These are phyloP conservation scores for Puya raimondii DNA, from an alignment of 176 grass and related monocot species.

Conservation along the genomic window DNA sequence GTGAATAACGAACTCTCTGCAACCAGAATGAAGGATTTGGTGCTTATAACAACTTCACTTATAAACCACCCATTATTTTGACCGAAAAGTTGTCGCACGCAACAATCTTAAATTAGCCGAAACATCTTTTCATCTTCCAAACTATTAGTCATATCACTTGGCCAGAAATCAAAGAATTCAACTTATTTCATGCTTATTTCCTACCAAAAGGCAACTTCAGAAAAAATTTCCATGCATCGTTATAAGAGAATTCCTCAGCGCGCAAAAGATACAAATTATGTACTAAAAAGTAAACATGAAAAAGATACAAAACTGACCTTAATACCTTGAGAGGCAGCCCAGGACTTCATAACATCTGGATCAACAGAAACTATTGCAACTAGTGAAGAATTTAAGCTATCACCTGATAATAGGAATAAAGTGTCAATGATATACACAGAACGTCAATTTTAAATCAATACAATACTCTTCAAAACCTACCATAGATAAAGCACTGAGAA, in stretches of 20 bases:
- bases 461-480: slow-evolving; percentile 29
- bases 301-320: slow-evolving; percentile 34
- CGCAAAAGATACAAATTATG: not conserved
- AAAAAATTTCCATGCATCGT: not conserved
- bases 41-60: too few relatives aligned
- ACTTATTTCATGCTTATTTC: not conserved
- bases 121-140: not conserved
- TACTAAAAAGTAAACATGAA: slow-evolving; percentile 9
- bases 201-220: not conserved
- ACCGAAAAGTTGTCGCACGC: too few relatives aligned
- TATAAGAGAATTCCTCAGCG: not conserved
- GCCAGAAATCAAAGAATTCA: not conserved
- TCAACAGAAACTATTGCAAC: slow-evolving; percentile 76
- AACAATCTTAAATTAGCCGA: not conserved
- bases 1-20: too few relatives aligned
- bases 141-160: not conserved
- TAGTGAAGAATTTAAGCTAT: slow-evolving; percentile 87
- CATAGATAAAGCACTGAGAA: slow-evolving; percentile 88
- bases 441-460: slow-evolving; percentile 7
- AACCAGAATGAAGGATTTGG: too few relatives aligned
- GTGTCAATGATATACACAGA: slow-evolving; percentile 13
- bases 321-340: slow-evolving; percentile 88
- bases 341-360: slow-evolving; percentile 58
- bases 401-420: slow-evolving; percentile 45
- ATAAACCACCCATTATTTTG: too few relatives aligned